Evolutionary conservation across 1,139 yeast genomes (phyloP).

Genomic region (Kodamaea suecica): DNA sequence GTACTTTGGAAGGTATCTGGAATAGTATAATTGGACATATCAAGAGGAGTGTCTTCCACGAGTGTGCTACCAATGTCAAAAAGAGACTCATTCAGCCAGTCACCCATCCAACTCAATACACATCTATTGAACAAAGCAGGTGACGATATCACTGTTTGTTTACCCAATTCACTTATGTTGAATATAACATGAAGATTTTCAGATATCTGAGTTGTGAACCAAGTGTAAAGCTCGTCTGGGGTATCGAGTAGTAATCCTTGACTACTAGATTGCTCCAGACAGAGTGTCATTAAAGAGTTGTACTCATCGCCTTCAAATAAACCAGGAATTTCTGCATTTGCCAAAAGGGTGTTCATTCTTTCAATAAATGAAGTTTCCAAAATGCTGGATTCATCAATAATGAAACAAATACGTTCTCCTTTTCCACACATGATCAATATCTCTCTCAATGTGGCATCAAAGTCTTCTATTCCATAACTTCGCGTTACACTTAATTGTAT

Average conservation of each 20-base stretch:
- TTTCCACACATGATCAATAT: conserved; percentile 46
- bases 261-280: conserved; percentile 56
- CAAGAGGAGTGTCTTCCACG: conserved; percentile 49
- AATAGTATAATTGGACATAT: conserved; percentile 35
- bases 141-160: conserved; percentile 56
- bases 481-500: conserved; percentile 58
- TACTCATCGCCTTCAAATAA: conserved; percentile 77
- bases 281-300: conserved; percentile 48
- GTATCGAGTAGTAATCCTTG: conserved; percentile 66
- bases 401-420: conserved; percentile 66
- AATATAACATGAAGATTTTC: conserved; percentile 79
- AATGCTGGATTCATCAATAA: conserved; percentile 79
- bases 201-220: conserved; percentile 73
- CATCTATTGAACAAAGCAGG: conserved; percentile 93
- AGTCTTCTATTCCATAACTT: conserved; percentile 56
- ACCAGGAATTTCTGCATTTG: conserved; percentile 92
- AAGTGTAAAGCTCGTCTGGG: conserved; percentile 66
- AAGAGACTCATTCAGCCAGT: conserved; percentile 61
- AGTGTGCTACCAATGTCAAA: conserved; percentile 47
- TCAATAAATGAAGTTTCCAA: conserved; percentile 79
- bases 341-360: conserved; percentile 85
- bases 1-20: conserved; percentile 19
- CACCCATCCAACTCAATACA: conserved; percentile 87
- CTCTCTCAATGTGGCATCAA: conserved; percentile 61
- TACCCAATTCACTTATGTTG: conserved; percentile 60